phyloP scores from a whole-genome alignment of 2,329 filamentous ascomycete species.

The Phialocephala sp. region DNA sequence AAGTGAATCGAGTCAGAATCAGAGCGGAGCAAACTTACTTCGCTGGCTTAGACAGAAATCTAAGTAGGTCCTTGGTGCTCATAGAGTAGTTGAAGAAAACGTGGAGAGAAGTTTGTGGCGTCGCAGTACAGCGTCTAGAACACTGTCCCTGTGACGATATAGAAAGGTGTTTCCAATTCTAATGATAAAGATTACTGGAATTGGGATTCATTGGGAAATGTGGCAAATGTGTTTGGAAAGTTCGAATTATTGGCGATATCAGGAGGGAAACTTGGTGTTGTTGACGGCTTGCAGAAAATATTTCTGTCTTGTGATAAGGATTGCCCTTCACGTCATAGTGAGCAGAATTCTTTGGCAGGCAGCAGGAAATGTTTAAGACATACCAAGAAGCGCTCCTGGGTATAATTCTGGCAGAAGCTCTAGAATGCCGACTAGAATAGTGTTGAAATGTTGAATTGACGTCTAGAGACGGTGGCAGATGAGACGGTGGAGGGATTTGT shows the following conservation, averaged over 20 bases:
- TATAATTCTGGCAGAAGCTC: background rate
- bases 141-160: constrained; percentile 32
- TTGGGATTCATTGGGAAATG: constrained; percentile 17
- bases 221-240: constrained; percentile 4
- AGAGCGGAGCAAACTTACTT: constrained; percentile 66
- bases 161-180: constrained; percentile 23
- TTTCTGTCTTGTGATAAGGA: constrained; percentile 1
- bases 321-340: constrained; percentile 10
- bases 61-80: constrained; percentile 88
- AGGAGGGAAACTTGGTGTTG: background rate
- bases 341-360: background rate
- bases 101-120: constrained; percentile 17
- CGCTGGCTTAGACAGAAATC: constrained; percentile 92
- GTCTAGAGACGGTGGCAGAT: constrained; percentile 1
- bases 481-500: background rate
- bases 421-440: constrained; percentile 4
- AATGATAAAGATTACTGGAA: constrained; percentile 20
- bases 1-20: background rate
- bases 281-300: background rate
- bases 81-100: constrained; percentile 64
- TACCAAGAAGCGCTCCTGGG: background rate
- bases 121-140: constrained; percentile 34
- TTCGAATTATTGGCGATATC: background rate
- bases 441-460: background rate
- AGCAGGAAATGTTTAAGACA: background rate